Evolutionary conservation across 768 basidiomycete genomes (phyloP), one percentile per base, ranked within the genome.

Genomic region (Leucosporidium yakuticum): DNA sequence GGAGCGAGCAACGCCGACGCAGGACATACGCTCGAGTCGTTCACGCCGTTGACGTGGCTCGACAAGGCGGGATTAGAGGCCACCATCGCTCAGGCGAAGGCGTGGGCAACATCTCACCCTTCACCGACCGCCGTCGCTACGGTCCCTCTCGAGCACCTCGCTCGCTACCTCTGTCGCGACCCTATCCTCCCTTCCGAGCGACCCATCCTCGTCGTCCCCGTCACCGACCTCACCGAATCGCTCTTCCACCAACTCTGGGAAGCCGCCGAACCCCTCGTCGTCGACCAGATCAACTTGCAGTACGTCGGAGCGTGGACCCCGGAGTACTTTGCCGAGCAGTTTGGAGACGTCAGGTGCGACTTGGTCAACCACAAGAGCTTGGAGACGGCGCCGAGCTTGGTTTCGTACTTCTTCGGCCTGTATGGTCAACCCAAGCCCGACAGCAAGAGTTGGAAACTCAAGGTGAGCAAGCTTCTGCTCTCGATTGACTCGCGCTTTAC

Each of bases 191-290:
- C 25, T n/a, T 63, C 67, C 17, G 51, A 63, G 21, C 57, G 56
- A 2, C 19, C 34, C 14, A 44, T 65, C 29, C 61, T 64, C 53
- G 59, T 36, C 2, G 39, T 71, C 54, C 23, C 27, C 4, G 44
- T 50, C 31, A 6, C 12, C 23, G 36, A 27, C 23, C 57, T 71
- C 47, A 55, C 47, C 64, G 60, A 67, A 2, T 53, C 67, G 9
- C 50, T 71, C 51, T 71, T 60, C 67, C 64, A 54, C 61, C 61
- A 65, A 53, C 60, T 68, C 15, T 71, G 70, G 70, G 29, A 31
- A 17, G 32, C 21, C 25, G 57, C 60, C 51, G 61, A 58, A 34
- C 67, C 67, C 20, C 11, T 71, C 29, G 47, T 71, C 53, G 27
- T 71, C 47, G 55, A 53, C 36, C 56, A 60, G 19, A 27, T 58